phyloP scores from a whole-genome alignment of 2,329 filamentous ascomycete genomes.

The Rhexocercosporidium sp. region DNA sequence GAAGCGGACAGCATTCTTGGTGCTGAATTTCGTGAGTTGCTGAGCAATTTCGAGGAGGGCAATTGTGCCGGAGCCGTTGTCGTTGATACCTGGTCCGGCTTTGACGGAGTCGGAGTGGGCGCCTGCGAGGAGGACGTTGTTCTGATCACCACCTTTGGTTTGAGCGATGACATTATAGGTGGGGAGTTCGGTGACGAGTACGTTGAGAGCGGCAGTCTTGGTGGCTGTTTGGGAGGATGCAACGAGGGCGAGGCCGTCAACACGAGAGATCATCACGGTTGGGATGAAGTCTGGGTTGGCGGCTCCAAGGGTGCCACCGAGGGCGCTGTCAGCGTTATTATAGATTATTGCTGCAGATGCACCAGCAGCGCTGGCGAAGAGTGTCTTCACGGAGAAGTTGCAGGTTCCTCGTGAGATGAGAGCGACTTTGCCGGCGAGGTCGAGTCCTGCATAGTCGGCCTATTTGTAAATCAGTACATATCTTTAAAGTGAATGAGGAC shows the following conservation, averaged over 20 bases:
- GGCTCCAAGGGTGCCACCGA: conserved; percentile 70
- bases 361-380: conserved; percentile 66
- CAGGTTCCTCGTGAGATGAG: conserved; percentile 73
- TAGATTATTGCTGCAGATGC: conserved; percentile 74
- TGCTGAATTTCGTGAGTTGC: conserved; percentile 58
- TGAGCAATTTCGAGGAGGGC: conserved; percentile 65
- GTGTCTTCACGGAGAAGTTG: conserved; percentile 66
- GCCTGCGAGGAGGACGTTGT: conserved; percentile 69
- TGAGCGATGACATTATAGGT: conserved; percentile 63
- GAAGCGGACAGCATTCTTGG: conserved; percentile 69
- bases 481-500: too few species aligned
- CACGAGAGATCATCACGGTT: conserved; percentile 52
- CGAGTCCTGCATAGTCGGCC: conserved; percentile 61
- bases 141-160: conserved; percentile 60
- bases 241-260: conserved; percentile 37
- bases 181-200: conserved; percentile 6
- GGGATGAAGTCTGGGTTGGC: conserved; percentile 49
- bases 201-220: background rate
- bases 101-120: conserved; percentile 66
- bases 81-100: conserved; percentile 56
- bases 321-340: conserved; percentile 64
- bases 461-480: background rate
- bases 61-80: conserved; percentile 43
- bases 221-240: background rate
- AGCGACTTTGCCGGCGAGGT: conserved; percentile 65